Percentiles rank a stretch among this genome's conserved stretches.
Conservation (phyloP, 352 stramenopile species). For the Phytophthora meadii region DNA sequence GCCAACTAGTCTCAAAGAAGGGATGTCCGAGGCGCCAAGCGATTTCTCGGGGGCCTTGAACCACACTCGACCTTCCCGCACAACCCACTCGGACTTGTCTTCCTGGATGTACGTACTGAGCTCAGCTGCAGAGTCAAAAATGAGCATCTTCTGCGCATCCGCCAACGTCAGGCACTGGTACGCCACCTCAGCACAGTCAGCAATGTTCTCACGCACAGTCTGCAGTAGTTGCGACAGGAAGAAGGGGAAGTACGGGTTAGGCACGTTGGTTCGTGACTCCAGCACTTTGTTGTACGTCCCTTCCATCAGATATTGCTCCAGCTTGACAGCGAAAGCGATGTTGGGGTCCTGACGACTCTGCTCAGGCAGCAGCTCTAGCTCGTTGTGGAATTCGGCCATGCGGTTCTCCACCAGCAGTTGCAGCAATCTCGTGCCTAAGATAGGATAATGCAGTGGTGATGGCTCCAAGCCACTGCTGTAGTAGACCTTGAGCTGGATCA, state of each 20-base stretch:
- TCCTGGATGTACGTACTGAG: slow-evolving; percentile 89
- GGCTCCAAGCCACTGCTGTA: slow-evolving; percentile 61
- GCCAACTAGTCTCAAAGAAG: slow-evolving; percentile 93
- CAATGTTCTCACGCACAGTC: slow-evolving; percentile 96
- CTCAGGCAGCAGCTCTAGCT: slow-evolving; percentile 90
- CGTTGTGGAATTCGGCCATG: slow-evolving; percentile 94
- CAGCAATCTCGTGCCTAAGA: slow-evolving; percentile 90
- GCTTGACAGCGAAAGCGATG: slow-evolving; percentile 89
- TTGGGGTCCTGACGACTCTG: slow-evolving; percentile 83
- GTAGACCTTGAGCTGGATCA: slow-evolving; percentile 91
- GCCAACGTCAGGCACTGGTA: slow-evolving; percentile 90
- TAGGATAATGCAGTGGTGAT: slow-evolving; percentile 85
- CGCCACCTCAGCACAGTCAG: slow-evolving; percentile 95
- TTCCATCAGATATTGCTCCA: slow-evolving; percentile 94
- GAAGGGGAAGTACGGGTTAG: slow-evolving; percentile 93
- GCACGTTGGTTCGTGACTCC: slow-evolving; percentile 86
- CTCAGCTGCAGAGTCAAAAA: slow-evolving; percentile 87
- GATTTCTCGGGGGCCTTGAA: slow-evolving; percentile 93
- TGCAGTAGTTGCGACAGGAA: slow-evolving; percentile 94
- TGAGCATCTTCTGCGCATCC: slow-evolving; percentile 94
- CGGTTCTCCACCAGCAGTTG: slow-evolving; percentile 92
- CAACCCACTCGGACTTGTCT: slow-evolving; percentile 91
- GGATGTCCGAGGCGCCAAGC: slow-evolving; percentile 91
- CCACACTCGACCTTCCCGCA: slow-evolving; percentile 85
- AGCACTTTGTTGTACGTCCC: slow-evolving; percentile 95